Evolutionary conservation across 495 filamentous ascomycete genomes (phyloP).

Genomic region (Hyaloscypha bicolor): DNA sequence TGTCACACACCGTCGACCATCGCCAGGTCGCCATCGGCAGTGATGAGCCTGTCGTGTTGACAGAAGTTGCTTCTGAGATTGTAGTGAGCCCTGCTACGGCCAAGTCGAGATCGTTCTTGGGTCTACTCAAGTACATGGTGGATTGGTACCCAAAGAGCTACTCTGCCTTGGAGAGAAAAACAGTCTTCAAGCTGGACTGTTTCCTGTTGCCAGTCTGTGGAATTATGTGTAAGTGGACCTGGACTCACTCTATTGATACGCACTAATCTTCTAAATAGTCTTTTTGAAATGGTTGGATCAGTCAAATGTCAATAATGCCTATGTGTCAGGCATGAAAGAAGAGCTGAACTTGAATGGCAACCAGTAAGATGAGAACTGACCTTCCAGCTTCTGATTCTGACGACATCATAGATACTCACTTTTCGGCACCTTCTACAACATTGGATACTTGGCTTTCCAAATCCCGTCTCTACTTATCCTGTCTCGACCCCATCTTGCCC

Average conservation of each 20-base stretch:
- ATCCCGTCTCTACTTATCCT: slow-evolving; percentile 50
- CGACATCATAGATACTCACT: slow-evolving; percentile 24
- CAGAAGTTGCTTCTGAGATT: slow-evolving; percentile 7
- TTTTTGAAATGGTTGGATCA: slow-evolving; percentile 55
- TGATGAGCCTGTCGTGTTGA: slow-evolving; percentile 12
- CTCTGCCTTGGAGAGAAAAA: slow-evolving; percentile 21
- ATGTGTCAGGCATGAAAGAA: slow-evolving; percentile 67
- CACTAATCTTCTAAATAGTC: slow-evolving; percentile 26
- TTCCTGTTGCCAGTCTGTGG: slow-evolving; percentile 66
- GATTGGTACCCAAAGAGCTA: slow-evolving; percentile 34
- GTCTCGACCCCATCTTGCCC: slow-evolving; percentile 41
- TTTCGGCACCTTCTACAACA: slow-evolving; percentile 40
- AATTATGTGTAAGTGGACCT: slow-evolving; percentile 54
- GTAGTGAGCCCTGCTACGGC: slow-evolving; percentile 8
- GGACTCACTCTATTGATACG: background rate
- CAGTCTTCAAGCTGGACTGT: slow-evolving; percentile 49
- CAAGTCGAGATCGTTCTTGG: slow-evolving; percentile 10
- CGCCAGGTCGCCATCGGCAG: slow-evolving; percentile 8
- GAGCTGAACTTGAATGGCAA: slow-evolving; percentile 58
- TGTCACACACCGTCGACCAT: slow-evolving; percentile 13
- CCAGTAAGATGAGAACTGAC: slow-evolving; percentile 38
- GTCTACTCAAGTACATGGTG: slow-evolving; percentile 9
- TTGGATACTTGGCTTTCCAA: slow-evolving; percentile 49
- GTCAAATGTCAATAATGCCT: slow-evolving; percentile 62
- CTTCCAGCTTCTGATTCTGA: background rate